These are phyloP conservation scores for Mycena amicta DNA, from an alignment of 768 basidiomycete genomes.

Conservation along the genomic window DNA sequence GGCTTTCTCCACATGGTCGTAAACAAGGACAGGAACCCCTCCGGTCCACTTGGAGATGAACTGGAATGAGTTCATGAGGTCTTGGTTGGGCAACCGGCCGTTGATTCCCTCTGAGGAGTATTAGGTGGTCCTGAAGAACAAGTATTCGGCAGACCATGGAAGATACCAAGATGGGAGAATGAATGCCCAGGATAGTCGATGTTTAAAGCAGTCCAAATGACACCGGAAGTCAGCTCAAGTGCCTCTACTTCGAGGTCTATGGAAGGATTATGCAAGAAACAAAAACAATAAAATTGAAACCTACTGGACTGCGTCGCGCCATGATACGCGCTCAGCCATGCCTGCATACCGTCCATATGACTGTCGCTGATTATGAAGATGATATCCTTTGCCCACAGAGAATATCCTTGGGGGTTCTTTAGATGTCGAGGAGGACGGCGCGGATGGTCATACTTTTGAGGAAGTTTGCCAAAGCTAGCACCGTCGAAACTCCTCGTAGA, in stretches of 20 bases:
- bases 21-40: conserved; percentile 77
- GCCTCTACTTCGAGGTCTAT: conserved; percentile 69
- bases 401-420: too few relatives aligned
- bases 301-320: conserved; percentile 65
- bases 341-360: conserved; percentile 89
- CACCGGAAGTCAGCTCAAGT: conserved; percentile 72
- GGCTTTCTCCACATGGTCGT: conserved; percentile 68
- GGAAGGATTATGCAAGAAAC: neutral
- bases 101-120: conserved; percentile 81
- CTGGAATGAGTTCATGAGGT: conserved; percentile 82
- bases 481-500: conserved; percentile 82
- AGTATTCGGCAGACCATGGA: conserved; percentile 77
- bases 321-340: conserved; percentile 88
- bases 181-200: conserved; percentile 98
- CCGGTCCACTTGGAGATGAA: conserved; percentile 72
- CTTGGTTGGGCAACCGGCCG: conserved; percentile 94
- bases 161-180: conserved; percentile 93
- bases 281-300: conserved; percentile 6
- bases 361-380: conserved; percentile 89
- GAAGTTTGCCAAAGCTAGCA: conserved; percentile 83
- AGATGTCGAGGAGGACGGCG: too few relatives aligned
- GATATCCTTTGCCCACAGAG: conserved; percentile 94
- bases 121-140: too few relatives aligned
- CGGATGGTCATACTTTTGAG: conserved; percentile 83
- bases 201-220: conserved; percentile 93